Evolutionary conservation across 2,329 filamentous ascomycete species (phyloP).

Genomic region (Fusarium sp.): DNA sequence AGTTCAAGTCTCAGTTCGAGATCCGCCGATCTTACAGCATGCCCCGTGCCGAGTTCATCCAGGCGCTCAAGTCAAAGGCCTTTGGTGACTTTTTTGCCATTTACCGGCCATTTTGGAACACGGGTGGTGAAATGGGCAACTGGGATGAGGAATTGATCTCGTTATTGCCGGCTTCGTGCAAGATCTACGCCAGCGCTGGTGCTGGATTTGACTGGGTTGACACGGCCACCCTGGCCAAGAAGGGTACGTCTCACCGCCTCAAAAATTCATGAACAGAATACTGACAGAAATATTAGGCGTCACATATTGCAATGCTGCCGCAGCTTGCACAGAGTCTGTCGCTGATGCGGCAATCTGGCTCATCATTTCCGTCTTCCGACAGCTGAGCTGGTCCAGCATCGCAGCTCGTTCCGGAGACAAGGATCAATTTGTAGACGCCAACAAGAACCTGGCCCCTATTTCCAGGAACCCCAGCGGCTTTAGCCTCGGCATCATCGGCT

Average conservation of each 20-base stretch:
- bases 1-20: conserved; percentile 45
- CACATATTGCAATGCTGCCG: conserved; percentile 48
- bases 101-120: conserved; percentile 49
- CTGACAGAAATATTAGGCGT: conserved; percentile 31
- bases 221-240: conserved; percentile 40
- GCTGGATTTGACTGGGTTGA: conserved; percentile 51
- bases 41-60: conserved; percentile 45
- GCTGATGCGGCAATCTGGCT: conserved; percentile 49
- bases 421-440: conserved; percentile 46
- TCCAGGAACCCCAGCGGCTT: conserved; percentile 46
- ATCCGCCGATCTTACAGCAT: conserved; percentile 48
- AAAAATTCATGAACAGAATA: fast-evolving
- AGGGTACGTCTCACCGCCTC: conserved; percentile 20
- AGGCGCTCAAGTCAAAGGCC: conserved; percentile 41
- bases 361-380: conserved; percentile 48
- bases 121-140: conserved; percentile 49
- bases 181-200: conserved; percentile 47
- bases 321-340: conserved; percentile 48
- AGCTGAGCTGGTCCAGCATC: conserved; percentile 46
- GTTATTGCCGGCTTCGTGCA: conserved; percentile 41
- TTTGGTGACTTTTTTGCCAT: conserved; percentile 48
- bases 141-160: conserved; percentile 48
- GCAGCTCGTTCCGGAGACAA: conserved; percentile 45
- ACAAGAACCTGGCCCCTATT: conserved; percentile 44
- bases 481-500: conserved; percentile 47